phyloP scores from a whole-genome alignment of 495 filamentous ascomycete species.

The Lophium mytilinum region DNA sequence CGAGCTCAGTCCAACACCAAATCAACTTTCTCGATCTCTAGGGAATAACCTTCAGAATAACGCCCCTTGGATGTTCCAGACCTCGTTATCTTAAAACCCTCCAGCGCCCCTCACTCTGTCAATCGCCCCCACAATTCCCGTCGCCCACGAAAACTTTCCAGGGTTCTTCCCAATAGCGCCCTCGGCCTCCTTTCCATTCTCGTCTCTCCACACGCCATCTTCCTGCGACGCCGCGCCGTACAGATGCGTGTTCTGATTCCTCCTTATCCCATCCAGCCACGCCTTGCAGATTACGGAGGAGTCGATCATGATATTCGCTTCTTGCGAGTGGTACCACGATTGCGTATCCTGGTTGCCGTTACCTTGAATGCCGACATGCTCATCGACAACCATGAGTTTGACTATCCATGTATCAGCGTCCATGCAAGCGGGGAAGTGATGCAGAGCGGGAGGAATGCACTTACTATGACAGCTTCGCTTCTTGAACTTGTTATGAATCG shows the following conservation, averaged over 20 bases:
- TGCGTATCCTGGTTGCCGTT: conserved; percentile 80
- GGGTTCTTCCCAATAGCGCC: conserved; percentile 54
- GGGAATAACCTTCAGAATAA: too few species aligned
- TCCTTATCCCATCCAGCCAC: conserved; percentile 54
- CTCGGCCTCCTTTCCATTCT: conserved; percentile 44
- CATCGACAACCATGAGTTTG: conserved; percentile 69
- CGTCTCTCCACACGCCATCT: conserved; percentile 57
- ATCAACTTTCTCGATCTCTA: too few species aligned
- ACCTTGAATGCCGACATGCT: conserved; percentile 57
- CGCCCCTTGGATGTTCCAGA: too few species aligned
- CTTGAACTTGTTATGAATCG: conserved; percentile 55
- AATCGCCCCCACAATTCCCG: conserved; percentile 53
- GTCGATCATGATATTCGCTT: conserved; percentile 68
- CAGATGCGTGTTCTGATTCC: conserved; percentile 62
- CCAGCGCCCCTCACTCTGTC: conserved; percentile 54
- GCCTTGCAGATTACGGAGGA: conserved; percentile 47
- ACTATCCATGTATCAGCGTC: too few species aligned
- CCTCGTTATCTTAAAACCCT: conserved; percentile 39
- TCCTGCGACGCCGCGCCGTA: conserved; percentile 50
- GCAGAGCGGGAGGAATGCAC: too few species aligned
- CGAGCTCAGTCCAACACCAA: too few species aligned
- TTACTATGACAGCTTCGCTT: conserved; percentile 53
- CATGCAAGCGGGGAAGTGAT: too few species aligned
- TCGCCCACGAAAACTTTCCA: conserved; percentile 53
- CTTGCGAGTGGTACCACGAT: conserved; percentile 67